Evolutionary conservation across 2,329 filamentous ascomycete genomes (phyloP).

Genomic region (Xylaria sp.): DNA sequence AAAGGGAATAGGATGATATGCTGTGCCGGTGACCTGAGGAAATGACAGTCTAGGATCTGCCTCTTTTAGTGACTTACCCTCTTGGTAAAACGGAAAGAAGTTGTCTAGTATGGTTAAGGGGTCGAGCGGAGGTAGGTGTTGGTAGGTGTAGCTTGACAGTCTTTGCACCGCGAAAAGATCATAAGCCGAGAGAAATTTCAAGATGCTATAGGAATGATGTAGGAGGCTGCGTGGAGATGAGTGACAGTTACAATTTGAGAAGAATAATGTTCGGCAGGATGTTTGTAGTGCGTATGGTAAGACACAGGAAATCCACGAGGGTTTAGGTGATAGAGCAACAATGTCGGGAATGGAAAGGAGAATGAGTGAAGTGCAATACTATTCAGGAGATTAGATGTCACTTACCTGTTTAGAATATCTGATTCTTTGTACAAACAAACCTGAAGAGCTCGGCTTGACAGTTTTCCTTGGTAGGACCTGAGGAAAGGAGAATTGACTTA

Average conservation of each 20-base stretch:
- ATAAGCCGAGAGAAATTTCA: background rate
- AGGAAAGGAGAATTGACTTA: background rate
- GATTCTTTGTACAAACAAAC: background rate
- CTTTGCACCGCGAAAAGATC: background rate
- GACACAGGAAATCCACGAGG: background rate
- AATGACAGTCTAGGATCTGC: background rate
- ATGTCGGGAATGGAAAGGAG: background rate
- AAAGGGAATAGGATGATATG: background rate
- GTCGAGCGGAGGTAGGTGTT: too few relatives aligned
- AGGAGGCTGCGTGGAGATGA: background rate
- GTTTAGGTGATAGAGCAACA: too few relatives aligned
- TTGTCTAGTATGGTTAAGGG: background rate
- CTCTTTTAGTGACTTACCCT: background rate
- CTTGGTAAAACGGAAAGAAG: background rate
- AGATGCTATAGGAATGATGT: background rate
- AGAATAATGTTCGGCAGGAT: background rate
- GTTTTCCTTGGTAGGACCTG: background rate
- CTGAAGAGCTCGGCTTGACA: background rate
- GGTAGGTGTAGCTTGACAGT: background rate
- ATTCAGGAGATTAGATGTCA: background rate
- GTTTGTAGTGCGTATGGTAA: background rate
- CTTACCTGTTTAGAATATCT: background rate
- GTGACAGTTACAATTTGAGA: background rate
- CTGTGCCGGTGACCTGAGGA: background rate
- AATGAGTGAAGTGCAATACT: background rate